Conservation (phyloP, 2,329 filamentous ascomycete genomes). For the Scedosporium minutisporum region DNA sequence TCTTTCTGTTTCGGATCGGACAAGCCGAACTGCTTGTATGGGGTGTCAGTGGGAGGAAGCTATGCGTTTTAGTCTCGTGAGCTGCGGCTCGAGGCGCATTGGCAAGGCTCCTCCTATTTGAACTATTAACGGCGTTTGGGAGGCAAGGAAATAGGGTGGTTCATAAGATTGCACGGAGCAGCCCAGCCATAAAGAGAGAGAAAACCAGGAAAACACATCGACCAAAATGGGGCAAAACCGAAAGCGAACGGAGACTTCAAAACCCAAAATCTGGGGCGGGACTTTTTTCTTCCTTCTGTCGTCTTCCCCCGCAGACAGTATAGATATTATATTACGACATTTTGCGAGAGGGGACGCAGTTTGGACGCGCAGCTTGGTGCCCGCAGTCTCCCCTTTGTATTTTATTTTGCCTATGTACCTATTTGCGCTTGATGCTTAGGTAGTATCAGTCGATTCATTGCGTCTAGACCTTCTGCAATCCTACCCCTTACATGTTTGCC, state of each 20-base stretch:
- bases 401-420: background rate
- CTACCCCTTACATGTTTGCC: conserved; percentile 5
- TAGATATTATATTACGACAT: background rate
- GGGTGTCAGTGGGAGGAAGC: background rate
- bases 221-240: too few species aligned
- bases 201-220: too few species aligned
- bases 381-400: background rate
- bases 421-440: background rate
- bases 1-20: background rate
- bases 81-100: background rate
- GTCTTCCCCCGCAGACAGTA: background rate
- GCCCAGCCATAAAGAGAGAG: too few species aligned
- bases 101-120: too few species aligned
- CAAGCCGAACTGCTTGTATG: background rate
- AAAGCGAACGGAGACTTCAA: too few species aligned
- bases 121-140: too few species aligned
- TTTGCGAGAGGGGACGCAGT: background rate
- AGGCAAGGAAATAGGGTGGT: too few species aligned
- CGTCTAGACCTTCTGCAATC: background rate
- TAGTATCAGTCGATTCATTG: conserved; percentile 2
- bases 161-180: too few species aligned
- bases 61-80: background rate
- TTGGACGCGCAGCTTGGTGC: background rate
- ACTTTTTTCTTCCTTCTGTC: too few species aligned
- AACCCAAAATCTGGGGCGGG: too few species aligned